Conservation (phyloP, 2,329 filamentous ascomycete genomes). For the Ophiostoma angusticollis region DNA sequence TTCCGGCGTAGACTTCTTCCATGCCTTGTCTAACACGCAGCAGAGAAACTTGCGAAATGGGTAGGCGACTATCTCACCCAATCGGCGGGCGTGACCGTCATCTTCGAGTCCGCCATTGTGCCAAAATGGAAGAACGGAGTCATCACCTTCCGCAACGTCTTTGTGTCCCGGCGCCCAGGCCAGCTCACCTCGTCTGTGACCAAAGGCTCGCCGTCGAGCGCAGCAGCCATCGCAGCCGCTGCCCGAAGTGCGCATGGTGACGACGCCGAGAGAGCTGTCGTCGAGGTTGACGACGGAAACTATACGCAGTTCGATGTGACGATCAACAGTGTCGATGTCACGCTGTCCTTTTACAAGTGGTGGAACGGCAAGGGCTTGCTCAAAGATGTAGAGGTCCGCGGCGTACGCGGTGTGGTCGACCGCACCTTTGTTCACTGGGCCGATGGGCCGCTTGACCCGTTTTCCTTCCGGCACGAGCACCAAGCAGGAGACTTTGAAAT, state of each 20-base stretch:
- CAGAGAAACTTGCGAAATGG: conserved; percentile 85
- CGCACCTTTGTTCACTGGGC: conserved; percentile 69
- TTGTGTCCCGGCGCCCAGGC: conserved; percentile 81
- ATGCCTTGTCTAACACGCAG: conserved; percentile 2
- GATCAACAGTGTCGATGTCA: conserved; percentile 91
- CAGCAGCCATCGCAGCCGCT: conserved; percentile 74
- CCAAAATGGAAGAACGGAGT: conserved; percentile 92
- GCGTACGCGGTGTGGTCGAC: conserved; percentile 84
- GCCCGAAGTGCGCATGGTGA: conserved; percentile 6
- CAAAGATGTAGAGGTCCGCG: conserved; percentile 85
- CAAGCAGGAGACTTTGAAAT: conserved; percentile 92
- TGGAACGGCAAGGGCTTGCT: conserved; percentile 92
- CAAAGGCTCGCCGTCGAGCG: conserved; percentile 78
- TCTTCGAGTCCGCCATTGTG: conserved; percentile 96
- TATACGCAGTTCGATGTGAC: conserved; percentile 97
- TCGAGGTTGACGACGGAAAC: conserved; percentile 66
- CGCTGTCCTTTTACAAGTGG: conserved; percentile 95
- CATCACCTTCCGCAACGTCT: conserved; percentile 93
- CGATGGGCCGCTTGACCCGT: conserved; percentile 59
- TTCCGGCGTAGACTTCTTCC: not conserved
- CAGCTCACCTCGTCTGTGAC: conserved; percentile 70
- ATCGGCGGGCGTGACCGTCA: conserved; percentile 81
- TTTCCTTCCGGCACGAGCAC: conserved; percentile 78
- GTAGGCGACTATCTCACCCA: conserved; percentile 91
- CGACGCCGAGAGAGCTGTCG: conserved; percentile 23